Conservation (phyloP, 371 early-diverging fungal genomes). For the Mucor piriformis region DNA sequence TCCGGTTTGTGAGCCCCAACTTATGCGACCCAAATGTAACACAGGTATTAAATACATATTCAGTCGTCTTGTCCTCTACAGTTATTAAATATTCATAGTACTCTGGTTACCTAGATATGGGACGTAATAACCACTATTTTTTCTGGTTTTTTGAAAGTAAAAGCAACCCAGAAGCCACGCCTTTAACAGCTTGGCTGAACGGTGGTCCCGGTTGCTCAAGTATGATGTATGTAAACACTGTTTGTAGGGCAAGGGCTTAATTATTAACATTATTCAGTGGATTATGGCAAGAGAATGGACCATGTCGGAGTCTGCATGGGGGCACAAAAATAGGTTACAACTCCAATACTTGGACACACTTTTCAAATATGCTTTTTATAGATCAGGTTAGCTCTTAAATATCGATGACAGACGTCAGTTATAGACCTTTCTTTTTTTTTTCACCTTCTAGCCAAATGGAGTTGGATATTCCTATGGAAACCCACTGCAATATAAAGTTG, state of each 20-base stretch:
- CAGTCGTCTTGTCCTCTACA: not conserved
- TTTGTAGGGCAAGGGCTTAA: not conserved
- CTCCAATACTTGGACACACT: constrained; percentile 75
- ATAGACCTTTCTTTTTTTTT: not conserved
- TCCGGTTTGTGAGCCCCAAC: constrained; percentile 20
- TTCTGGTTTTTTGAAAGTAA: constrained; percentile 91
- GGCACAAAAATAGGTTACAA: constrained; percentile 58
- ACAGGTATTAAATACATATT: constrained; percentile 22
- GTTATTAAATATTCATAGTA: constrained; percentile 17
- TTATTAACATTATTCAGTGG: constrained; percentile 53
- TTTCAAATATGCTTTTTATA: constrained; percentile 81
- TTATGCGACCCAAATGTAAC: constrained; percentile 32
- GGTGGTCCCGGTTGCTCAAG: constrained; percentile 89
- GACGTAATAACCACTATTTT: constrained; percentile 67
- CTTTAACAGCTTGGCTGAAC: constrained; percentile 73
- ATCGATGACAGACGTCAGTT: not conserved
- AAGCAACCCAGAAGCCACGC: constrained; percentile 60
- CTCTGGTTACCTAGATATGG: constrained; percentile 68
- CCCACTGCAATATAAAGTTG: constrained; percentile 48
- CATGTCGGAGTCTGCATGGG: constrained; percentile 60
- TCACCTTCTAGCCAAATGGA: constrained; percentile 65
- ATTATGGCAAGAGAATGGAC: constrained; percentile 81
- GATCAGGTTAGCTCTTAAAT: constrained; percentile 59
- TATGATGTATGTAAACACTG: constrained; percentile 38
- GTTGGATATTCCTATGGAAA: constrained; percentile 77